Base-by-base conservation (phyloP, 306 rosid species). In the Glycine soja region DNA sequence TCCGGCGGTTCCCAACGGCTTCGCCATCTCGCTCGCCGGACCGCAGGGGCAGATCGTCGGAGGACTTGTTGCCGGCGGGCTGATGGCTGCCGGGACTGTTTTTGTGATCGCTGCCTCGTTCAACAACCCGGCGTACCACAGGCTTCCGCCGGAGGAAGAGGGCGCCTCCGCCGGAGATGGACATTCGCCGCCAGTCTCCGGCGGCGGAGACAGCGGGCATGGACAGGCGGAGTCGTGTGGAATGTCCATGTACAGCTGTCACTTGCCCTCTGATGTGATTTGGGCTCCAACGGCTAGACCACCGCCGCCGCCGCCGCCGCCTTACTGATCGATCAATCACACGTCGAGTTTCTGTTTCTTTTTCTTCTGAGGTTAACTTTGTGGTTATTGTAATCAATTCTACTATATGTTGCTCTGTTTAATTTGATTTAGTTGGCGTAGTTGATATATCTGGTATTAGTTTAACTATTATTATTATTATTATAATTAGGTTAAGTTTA, bases 11-110 rank as follows among this genome's bases (percentile, higher is more conserved):
- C 91, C 96, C 0, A 91, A 58, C 54, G 92, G 90, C 6, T 92
- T 96, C 75, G 74, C 97, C n/a, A 90, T 93, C 88, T 90, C 97
- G 0, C 90, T 95, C 5, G 97, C 97, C 0, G 99, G 98, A 1
- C 97, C 98, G 0, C 98, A 93, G 69, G 99, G 99, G 2, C 99
- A 93, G 97, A 88, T 95, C 86, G 92, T 95, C 5, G 98, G 99
- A 8, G 99, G 99, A 0, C 13, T 89, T 1, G 97, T 95, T 40
- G 86, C 87, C 16, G 98, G 99, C 0, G 68, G 73, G 0, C 63
- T 95, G 18, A 50, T 86, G 8, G 93, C 98, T 0, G 96, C 94
- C 1, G 98, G 97, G 0, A 88, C 96, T 0, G 98, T 95, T n/a
- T 91, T 70, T 76, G 64, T 95, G 0, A 81, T 93, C 0, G 98